Conservation (phyloP, 208 protist genomes). For the Tetramitus jugosus region DNA sequence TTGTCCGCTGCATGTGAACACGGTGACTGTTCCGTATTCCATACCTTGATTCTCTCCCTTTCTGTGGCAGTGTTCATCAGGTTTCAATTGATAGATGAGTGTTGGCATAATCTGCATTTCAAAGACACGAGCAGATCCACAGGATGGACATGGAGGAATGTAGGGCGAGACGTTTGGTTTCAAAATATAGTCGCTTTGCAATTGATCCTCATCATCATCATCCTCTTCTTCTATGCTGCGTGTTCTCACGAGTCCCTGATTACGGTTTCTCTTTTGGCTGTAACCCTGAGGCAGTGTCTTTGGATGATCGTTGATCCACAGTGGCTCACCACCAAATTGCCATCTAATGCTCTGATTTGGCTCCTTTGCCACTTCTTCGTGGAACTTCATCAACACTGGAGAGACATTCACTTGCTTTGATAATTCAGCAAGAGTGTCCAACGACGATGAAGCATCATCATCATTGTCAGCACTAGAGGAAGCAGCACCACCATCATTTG, state of each 20-base stretch:
- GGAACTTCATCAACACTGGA: constrained; percentile 18
- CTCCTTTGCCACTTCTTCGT: not conserved
- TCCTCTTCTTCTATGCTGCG: not conserved
- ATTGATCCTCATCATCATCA: not conserved
- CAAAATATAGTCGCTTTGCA: too few species aligned
- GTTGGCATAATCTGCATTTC: constrained; percentile 30
- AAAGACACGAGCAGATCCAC: constrained; percentile 22
- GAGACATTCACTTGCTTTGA: not conserved
- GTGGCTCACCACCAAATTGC: constrained; percentile 28
- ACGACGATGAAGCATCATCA: not conserved
- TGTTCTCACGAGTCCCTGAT: not conserved
- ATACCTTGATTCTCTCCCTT: constrained; percentile 25
- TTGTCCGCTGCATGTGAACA: constrained; percentile 20
- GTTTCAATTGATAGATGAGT: constrained; percentile 9
- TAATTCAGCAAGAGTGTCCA: not conserved
- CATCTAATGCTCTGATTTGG: constrained; percentile 26
- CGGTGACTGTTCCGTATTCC: constrained; percentile 23
- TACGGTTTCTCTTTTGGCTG: not conserved
- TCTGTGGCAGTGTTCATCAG: constrained; percentile 17
- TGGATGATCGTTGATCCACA: not conserved
- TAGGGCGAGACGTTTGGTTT: not conserved
- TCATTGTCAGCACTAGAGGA: too few species aligned
- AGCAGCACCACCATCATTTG: not conserved
- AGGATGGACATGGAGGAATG: constrained; percentile 5
- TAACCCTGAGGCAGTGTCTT: too few species aligned